phyloP scores from a whole-genome alignment of 2,329 filamentous ascomycete species.

The Aurifilum marmelostoma region DNA sequence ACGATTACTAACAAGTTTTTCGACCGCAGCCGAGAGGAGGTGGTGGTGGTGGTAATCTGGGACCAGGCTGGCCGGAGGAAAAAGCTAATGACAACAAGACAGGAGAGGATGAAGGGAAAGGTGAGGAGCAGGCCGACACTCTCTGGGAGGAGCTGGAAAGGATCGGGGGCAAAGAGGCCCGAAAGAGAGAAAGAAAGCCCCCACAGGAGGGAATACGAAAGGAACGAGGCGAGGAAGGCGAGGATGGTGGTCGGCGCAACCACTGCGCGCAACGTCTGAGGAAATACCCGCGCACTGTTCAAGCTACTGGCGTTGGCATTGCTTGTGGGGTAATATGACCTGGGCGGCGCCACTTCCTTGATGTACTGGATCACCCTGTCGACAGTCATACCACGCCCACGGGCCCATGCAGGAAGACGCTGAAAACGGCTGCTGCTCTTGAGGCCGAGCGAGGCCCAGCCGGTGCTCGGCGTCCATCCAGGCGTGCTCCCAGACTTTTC shows the following conservation, averaged over 20 bases:
- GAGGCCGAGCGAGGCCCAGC: constrained; percentile 31
- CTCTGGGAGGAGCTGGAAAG: constrained; percentile 45
- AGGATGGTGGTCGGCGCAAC: constrained; percentile 54
- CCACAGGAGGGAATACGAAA: constrained; percentile 53
- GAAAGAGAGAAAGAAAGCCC: constrained; percentile 50
- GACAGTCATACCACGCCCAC: constrained; percentile 37
- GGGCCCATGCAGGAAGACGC: constrained; percentile 35
- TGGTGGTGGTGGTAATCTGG: constrained; percentile 33
- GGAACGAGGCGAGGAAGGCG: constrained; percentile 47
- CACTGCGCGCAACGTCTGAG: constrained; percentile 51
- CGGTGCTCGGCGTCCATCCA: constrained; percentile 28
- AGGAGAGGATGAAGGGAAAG: constrained; percentile 48
- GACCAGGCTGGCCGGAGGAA: constrained; percentile 36
- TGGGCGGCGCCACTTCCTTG: constrained; percentile 41
- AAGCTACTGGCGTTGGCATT: constrained; percentile 26
- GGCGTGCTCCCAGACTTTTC: constrained; percentile 31
- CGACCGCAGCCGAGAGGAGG: constrained; percentile 38
- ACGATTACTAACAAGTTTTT: constrained; percentile 30
- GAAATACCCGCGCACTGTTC: constrained; percentile 40
- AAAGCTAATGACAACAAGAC: constrained; percentile 39
- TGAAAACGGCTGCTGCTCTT: constrained; percentile 26
- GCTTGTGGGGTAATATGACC: constrained; percentile 40
- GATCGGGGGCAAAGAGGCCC: constrained; percentile 49
- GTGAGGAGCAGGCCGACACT: constrained; percentile 50
- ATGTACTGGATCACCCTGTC: constrained; percentile 40